Conservation (phyloP, 1,284 basidiomycete genomes). For the Vanrija humicola region DNA sequence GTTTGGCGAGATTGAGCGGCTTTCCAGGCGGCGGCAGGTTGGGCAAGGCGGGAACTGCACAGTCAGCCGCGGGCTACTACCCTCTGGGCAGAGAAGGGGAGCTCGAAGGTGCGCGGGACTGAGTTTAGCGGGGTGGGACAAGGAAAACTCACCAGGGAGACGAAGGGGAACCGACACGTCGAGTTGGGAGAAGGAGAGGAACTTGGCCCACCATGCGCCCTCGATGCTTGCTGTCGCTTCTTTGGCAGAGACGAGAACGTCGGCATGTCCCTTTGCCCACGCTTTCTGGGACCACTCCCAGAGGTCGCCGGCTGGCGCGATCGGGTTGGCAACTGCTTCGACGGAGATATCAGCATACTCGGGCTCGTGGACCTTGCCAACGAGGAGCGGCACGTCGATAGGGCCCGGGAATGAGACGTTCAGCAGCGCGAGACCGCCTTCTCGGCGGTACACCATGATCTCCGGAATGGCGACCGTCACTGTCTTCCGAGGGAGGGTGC, state of each 20-base stretch:
- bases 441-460: conserved; percentile 4
- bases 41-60: conserved; percentile 39
- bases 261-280: conserved; percentile 33
- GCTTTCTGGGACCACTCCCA: conserved; percentile 34
- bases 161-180: conserved; percentile 28
- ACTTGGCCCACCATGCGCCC: conserved; percentile 23
- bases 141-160: conserved; percentile 33
- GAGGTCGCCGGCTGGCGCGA: conserved; percentile 34
- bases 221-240: conserved; percentile 23
- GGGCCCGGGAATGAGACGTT: conserved; percentile 20
- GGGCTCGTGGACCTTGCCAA: conserved; percentile 5
- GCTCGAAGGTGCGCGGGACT: conserved; percentile 2
- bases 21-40: conserved; percentile 37
- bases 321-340: conserved; percentile 27
- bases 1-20: conserved; percentile 35
- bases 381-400: conserved; percentile 29
- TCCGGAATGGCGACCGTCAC: conserved; percentile 22
- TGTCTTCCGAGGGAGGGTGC: conserved; percentile 9
- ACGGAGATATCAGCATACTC: conserved; percentile 34
- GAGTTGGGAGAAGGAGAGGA: neutral
- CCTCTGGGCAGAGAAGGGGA: neutral
- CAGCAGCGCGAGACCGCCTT: conserved; percentile 21
- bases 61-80: conserved; percentile 1
- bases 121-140: neutral
- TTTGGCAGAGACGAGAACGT: conserved; percentile 24